These are phyloP conservation scores for Avena atlantica DNA, from an alignment of 176 grass and related monocot species.

Conservation along the genomic window DNA sequence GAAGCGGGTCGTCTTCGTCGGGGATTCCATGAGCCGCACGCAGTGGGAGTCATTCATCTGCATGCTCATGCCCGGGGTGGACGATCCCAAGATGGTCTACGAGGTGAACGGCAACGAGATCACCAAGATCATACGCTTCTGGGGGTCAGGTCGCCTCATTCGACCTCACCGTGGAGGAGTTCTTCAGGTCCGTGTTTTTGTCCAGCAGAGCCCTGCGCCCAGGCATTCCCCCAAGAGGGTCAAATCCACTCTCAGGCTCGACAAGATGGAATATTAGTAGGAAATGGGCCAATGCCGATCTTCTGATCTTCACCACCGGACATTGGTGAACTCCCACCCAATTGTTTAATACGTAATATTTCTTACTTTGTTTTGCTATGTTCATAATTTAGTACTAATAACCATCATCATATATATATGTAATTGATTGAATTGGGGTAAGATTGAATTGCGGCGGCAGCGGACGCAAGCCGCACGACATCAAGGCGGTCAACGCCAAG, in stretches of 20 bases:
- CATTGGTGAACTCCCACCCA: slow-evolving; percentile 96
- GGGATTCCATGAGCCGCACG: no score
- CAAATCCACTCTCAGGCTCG: slow-evolving; percentile 64
- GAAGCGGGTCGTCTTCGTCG: no score
- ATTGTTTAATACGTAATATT: slow-evolving; percentile 85
- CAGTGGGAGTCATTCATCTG: no score
- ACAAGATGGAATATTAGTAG: slow-evolving; percentile 75
- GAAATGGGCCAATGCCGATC: slow-evolving; percentile 80
- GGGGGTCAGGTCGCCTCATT: slow-evolving; percentile 63
- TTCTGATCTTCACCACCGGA: slow-evolving; percentile 94
- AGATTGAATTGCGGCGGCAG: slow-evolving; percentile 49
- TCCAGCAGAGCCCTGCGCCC: slow-evolving; percentile 68
- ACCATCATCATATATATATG: background rate
- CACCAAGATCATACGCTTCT: slow-evolving; percentile 76
- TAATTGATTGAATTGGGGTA: background rate
- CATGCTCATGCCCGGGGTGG: slow-evolving; percentile 91
- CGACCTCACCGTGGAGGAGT: slow-evolving; percentile 83
- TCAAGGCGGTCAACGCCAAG: no score
- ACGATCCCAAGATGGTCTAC: slow-evolving; percentile 69
- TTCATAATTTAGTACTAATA: background rate
- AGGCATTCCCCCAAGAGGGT: slow-evolving; percentile 79
- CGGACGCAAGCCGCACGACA: slow-evolving; percentile 26
- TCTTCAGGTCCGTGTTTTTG: slow-evolving; percentile 89
- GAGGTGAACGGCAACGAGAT: slow-evolving; percentile 90
- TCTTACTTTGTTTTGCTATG: slow-evolving; percentile 20